Base-by-base conservation (phyloP, 2,329 filamentous ascomycete genomes). In the Fusarium sambucinum region DNA sequence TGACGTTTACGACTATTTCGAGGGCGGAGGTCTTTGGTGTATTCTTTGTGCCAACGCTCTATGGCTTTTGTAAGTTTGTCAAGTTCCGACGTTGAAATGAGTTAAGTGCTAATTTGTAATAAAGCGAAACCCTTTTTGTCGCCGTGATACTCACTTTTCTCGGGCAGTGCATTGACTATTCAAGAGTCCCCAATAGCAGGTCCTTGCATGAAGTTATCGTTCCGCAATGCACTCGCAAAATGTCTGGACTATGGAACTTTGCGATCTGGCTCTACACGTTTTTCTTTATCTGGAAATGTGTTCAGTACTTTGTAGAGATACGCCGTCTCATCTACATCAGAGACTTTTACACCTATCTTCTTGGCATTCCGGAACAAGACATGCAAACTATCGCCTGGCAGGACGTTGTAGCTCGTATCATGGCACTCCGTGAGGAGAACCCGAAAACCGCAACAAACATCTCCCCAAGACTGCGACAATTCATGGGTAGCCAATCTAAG, bases 341-440 rank as follows among this genome's bases (percentile, higher is more conserved):
- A 68, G 90, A 96, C 77, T 97, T 97, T 78, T 97, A 93, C 76
- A 84, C 89, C 29, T 85, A 96, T 74, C 85, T 97, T 6, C 87
- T 97, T 12, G 91, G 92, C 38, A 93, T 97, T 42, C 92, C 92
- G 0, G 86, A 88, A 60, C 85, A 90, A 58, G 94, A 97, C 72
- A 96, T 97, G 81, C 94, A 97, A 78, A 96, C 93, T 0, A 92
- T 97, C 51, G 95, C 94, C 8, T 97, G 94, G 94, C 93, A 97
- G 75, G 91, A 96, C 68, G 87, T 97, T 27, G 94, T 97, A 23
- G 91, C 89, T 63, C 90, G 93, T 35, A 85, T 97, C 63, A 97
- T 97, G 88, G 87, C 89, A 9, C 79, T 97, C 23, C 87, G 94
- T 64, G 93, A 97, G 74, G 86, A 92, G 30, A 97, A 97, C 72